These are phyloP conservation scores for Pythium phragmitis DNA, from an alignment of 352 stramenopile species.

Conservation along the genomic window DNA sequence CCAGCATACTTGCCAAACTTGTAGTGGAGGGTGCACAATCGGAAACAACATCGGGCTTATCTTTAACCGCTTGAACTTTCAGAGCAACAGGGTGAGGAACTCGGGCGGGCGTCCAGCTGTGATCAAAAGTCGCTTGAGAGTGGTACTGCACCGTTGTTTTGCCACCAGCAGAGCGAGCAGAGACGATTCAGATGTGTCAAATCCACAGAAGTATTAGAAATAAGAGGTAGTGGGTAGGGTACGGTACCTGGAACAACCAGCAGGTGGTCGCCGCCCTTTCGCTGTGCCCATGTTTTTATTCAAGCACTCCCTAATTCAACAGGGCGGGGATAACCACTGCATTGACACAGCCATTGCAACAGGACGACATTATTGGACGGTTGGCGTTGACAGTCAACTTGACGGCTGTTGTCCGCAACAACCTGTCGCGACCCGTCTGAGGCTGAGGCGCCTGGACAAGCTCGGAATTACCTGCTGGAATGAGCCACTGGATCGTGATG, in stretches of 20 bases:
- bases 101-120: constrained; percentile 8
- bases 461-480: too few species aligned
- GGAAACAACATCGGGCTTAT: too few species aligned
- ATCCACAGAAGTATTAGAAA: not conserved
- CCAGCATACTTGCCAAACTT: too few species aligned
- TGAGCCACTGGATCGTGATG: too few species aligned
- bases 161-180: not conserved
- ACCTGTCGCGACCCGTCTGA: too few species aligned
- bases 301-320: too few species aligned
- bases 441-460: not conserved
- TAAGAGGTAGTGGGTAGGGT: not conserved
- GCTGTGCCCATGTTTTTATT: too few species aligned
- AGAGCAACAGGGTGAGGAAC: too few species aligned
- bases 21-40: too few species aligned
- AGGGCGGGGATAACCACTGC: too few species aligned
- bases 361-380: not conserved
- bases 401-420: not conserved
- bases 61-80: too few species aligned
- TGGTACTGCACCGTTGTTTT: constrained; percentile 3
- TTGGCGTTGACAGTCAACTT: not conserved
- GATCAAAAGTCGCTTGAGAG: constrained; percentile 11
- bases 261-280: not conserved
- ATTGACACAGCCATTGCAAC: not conserved
- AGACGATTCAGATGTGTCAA: not conserved
- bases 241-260: not conserved